A percentile compares a stretch with the other conserved stretches of the same genome.
These are phyloP conservation scores for Pyrenula aspistea DNA, from an alignment of 495 filamentous ascomycete genomes.

Conservation along the genomic window DNA sequence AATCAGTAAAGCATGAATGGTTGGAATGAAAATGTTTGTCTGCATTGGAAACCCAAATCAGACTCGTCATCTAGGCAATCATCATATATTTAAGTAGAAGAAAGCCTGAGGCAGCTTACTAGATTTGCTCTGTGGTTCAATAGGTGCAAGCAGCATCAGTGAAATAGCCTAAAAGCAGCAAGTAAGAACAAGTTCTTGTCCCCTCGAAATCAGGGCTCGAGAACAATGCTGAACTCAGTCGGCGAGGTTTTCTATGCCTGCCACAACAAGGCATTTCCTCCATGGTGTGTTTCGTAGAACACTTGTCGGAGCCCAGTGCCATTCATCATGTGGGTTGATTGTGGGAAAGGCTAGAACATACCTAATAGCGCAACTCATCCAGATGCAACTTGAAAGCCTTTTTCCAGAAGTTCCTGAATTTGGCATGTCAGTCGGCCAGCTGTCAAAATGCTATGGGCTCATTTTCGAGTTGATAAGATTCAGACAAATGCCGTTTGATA, in stretches of 20 bases:
- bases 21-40: slow-evolving; percentile 40
- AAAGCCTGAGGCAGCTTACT: neutral
- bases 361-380: too few relatives aligned
- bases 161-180: neutral
- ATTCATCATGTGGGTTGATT: slow-evolving; percentile 53
- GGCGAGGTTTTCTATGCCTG: slow-evolving; percentile 99
- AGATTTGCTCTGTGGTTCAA: neutral
- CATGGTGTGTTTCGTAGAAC: slow-evolving; percentile 42
- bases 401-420: neutral
- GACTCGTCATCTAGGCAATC: slow-evolving; percentile 52
- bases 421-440: neutral
- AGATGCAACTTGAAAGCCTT: too few relatives aligned
- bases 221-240: slow-evolving; percentile 52
- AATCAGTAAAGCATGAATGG: slow-evolving; percentile 49
- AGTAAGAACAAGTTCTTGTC: neutral
- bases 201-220: neutral
- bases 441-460: neutral
- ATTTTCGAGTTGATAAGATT: slow-evolving; percentile 15
- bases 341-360: neutral
- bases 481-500: slow-evolving; percentile 87
- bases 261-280: slow-evolving; percentile 90
- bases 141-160: neutral
- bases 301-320: slow-evolving; percentile 99
- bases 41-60: slow-evolving; percentile 50
- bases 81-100: slow-evolving; percentile 27